phyloP scores from a whole-genome alignment of 257 asterid genomes.

The Paulownia fortunei region DNA sequence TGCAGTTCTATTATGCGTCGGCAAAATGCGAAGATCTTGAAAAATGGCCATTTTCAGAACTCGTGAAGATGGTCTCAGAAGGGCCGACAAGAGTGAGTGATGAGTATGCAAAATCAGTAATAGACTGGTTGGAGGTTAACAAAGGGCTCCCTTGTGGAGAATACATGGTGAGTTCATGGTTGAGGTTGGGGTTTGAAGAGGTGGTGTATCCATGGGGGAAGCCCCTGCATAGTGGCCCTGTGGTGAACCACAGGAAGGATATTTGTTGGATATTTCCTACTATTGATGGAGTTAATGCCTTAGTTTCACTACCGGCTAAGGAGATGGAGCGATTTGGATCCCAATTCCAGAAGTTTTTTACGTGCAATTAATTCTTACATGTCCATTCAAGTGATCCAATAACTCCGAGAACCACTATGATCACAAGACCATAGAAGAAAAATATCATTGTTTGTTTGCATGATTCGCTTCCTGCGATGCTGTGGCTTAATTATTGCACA shows the following conservation, averaged over 20 bases:
- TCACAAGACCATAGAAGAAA: too few relatives aligned
- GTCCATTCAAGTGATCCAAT: too few relatives aligned
- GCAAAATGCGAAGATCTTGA: slow-evolving; percentile 49
- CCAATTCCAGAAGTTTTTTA: not conserved
- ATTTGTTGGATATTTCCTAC: slow-evolving; percentile 47
- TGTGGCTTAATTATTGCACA: too few relatives aligned
- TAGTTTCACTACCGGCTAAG: not conserved
- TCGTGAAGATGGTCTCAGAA: slow-evolving; percentile 42
- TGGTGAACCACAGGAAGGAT: slow-evolving; percentile 50
- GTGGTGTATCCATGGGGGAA: slow-evolving; percentile 65
- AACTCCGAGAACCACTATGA: too few relatives aligned
- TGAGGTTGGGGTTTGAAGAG: slow-evolving; percentile 57
- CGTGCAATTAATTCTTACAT: not conserved
- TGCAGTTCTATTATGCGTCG: slow-evolving; percentile 44
- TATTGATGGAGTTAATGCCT: slow-evolving; percentile 45
- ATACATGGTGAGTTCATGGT: slow-evolving; percentile 62
- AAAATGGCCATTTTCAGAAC: slow-evolving; percentile 41
- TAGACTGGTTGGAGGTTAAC: slow-evolving; percentile 62
- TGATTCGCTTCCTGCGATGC: too few relatives aligned
- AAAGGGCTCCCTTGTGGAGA: slow-evolving; percentile 68
- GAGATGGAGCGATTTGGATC: not conserved
- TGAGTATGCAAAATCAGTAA: slow-evolving; percentile 53
- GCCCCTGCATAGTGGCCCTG: slow-evolving; percentile 56
- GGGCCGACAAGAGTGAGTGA: slow-evolving; percentile 42
- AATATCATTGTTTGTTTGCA: too few relatives aligned